Percentiles rank a stretch among this genome's conserved stretches.
These are phyloP conservation scores for Botryotinia narcissicola DNA, from an alignment of 2,329 filamentous ascomycete species.

Conservation along the genomic window DNA sequence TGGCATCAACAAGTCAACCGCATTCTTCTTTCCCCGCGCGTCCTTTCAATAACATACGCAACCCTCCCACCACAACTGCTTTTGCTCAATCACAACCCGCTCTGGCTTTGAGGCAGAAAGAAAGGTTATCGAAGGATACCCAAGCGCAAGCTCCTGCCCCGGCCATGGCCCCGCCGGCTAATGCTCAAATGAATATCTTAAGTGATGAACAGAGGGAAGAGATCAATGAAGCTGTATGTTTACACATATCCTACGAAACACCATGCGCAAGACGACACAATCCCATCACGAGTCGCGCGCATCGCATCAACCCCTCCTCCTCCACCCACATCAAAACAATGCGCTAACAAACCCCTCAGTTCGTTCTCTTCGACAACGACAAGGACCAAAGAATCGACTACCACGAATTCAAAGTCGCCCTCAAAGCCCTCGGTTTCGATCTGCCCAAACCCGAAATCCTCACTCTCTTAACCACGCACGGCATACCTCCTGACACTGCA, in stretches of 20 bases:
- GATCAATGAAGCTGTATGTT: conserved; percentile 84
- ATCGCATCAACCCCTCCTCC: not conserved
- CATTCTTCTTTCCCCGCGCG: conserved; percentile 52
- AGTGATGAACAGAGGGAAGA: conserved; percentile 90
- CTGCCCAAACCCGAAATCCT: conserved; percentile 83
- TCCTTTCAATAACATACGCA: conserved; percentile 40
- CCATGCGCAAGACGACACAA: not conserved
- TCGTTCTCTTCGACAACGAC: conserved; percentile 94
- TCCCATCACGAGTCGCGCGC: not conserved
- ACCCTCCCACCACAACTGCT: conserved; percentile 30
- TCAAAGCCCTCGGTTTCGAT: conserved; percentile 93
- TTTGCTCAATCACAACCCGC: conserved; percentile 39
- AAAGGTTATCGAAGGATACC: conserved; percentile 30
- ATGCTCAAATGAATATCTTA: conserved; percentile 46
- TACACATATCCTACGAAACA: not conserved
- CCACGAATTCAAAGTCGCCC: conserved; percentile 95
- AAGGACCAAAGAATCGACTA: conserved; percentile 94
- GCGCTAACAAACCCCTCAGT: conserved; percentile 50
- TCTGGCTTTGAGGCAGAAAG: conserved; percentile 35
- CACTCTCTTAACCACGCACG: conserved; percentile 75
- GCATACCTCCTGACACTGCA: conserved; percentile 50
- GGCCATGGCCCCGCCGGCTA: conserved; percentile 19
- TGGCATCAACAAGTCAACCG: conserved; percentile 47
- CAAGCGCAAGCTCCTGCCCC: conserved; percentile 19
- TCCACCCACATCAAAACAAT: conserved; percentile 15